Base-by-base conservation (phyloP, 2,329 filamentous ascomycete genomes). In the Esteya vermicola region DNA sequence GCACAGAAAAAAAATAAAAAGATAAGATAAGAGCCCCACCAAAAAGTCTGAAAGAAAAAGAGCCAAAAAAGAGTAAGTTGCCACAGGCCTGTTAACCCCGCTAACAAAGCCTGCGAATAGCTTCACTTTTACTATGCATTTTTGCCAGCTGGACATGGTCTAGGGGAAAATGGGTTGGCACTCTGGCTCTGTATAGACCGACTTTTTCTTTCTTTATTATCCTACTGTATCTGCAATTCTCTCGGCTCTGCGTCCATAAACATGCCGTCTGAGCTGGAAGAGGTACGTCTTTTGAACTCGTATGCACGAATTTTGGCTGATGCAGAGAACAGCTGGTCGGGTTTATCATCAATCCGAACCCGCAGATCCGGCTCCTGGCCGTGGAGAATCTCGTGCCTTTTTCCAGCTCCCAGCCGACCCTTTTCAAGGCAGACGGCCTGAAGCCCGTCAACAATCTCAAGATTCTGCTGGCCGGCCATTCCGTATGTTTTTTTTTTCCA, bases 291-390 rank as follows among this genome's bases (percentile, higher is more conserved):
- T 16, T 32, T 14, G 3, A 33, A 33, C 31, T 10, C 5, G 18
- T 12, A 31, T 9, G 10, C 28, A 12, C 6, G 12, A 9, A 12
- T 9, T 31, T 31, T 31, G 10, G 10, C 18, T 19, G 16, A 6
- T 16, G 16, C 30, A 6, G 12, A 18, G 5, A 9, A 9, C 50
- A 93, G 85, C 76, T 94, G 40, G 85, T 95, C 45, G 85, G 86
- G 57, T 95, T 96, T 61, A 82, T 96, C 44, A 81, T 84, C 59
- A 81, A 93, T 62, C 84, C 84, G 44, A 94, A 93, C 57, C 85
- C 85, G 32, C 83, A 94, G 57, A 85, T 96, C 48, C 78, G 91
- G 51, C 78, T 85, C 57, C 71, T 89, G 49, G 88, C 88, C 36
- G 76, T 80, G 40, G 86, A 94, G 59, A 83, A 93, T 51, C 70